Evolutionary conservation across 2,329 filamentous ascomycete genomes (phyloP).

Genomic region (Sporothrix brunneoviolacea): DNA sequence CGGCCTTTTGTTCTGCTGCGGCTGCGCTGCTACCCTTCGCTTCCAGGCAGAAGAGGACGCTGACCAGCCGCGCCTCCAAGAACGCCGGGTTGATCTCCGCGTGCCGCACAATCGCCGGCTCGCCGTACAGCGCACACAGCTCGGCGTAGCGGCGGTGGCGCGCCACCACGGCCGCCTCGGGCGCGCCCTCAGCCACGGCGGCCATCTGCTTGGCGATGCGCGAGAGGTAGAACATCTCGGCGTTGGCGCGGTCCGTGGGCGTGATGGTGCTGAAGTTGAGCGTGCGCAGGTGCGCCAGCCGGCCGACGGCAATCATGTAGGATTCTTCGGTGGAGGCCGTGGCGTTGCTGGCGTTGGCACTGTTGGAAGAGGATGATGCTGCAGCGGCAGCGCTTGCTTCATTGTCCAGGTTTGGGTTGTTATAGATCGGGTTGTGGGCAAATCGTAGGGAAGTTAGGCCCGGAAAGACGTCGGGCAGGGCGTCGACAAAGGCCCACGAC

Average conservation of each 20-base stretch:
- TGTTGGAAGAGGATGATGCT: neutral
- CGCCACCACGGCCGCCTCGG: conserved; percentile 48
- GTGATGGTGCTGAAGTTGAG: conserved; percentile 72
- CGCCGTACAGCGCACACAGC: conserved; percentile 70
- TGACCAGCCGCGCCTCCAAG: conserved; percentile 70
- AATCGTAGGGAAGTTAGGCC: conserved; percentile 69
- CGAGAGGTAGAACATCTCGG: conserved; percentile 88
- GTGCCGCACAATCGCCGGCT: conserved; percentile 56
- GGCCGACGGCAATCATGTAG: conserved; percentile 81
- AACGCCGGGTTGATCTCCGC: conserved; percentile 65
- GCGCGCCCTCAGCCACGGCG: conserved; percentile 45
- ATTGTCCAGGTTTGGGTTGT: conserved; percentile 36
- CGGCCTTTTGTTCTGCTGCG: conserved; percentile 29
- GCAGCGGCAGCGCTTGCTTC: conserved; percentile 15
- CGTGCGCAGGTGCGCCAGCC: conserved; percentile 58
- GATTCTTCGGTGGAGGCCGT: conserved; percentile 59
- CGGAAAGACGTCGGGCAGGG: conserved; percentile 61
- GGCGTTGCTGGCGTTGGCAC: conserved; percentile 19
- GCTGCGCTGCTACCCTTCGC: conserved; percentile 1
- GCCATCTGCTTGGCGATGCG: conserved; percentile 72
- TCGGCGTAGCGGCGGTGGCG: conserved; percentile 66
- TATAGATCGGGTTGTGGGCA: conserved; percentile 79
- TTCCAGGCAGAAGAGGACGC: conserved; percentile 45
- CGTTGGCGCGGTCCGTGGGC: conserved; percentile 69
- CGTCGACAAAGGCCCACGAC: conserved; percentile 68